phyloP scores from a whole-genome alignment of 257 asterid species.

The Gynochthodes officinalis region DNA sequence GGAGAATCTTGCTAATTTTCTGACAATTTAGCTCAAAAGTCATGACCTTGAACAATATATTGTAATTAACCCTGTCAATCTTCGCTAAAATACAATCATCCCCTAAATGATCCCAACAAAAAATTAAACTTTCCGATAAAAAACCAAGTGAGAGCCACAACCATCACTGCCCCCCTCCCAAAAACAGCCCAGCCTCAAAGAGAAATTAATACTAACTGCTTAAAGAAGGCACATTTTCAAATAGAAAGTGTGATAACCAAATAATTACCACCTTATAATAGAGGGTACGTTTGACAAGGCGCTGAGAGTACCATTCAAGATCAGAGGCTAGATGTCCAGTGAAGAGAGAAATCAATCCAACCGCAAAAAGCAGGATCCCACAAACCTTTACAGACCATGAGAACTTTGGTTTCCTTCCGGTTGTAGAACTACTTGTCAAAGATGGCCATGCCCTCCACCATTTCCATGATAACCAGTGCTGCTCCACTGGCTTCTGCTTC shows the following conservation, averaged over 20 bases:
- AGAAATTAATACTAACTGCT: background rate
- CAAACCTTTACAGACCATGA: slow-evolving; percentile 78
- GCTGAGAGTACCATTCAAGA: slow-evolving; percentile 91
- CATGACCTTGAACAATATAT: background rate
- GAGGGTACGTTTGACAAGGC: slow-evolving; percentile 58
- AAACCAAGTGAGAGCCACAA: background rate
- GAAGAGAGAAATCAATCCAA: slow-evolving; percentile 87
- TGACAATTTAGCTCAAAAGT: background rate
- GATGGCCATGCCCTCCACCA: slow-evolving; percentile 6
- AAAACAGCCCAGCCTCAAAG: background rate
- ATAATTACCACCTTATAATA: slow-evolving; percentile 47
- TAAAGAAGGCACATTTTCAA: background rate
- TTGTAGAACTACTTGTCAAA: slow-evolving; percentile 15
- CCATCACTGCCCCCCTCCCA: no score
- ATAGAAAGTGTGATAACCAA: background rate
- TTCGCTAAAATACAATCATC: background rate
- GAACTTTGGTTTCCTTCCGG: slow-evolving; percentile 50
- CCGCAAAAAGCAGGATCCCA: slow-evolving; percentile 68
- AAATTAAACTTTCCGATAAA: background rate
- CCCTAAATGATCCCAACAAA: background rate
- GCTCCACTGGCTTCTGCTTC: slow-evolving; percentile 33
- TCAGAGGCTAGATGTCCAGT: slow-evolving; percentile 95
- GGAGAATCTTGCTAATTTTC: background rate
- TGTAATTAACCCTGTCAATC: background rate
- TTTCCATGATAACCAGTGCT: slow-evolving; percentile 24